These are phyloP conservation scores for Coniochaeta hoffmannii DNA, from an alignment of 2,329 filamentous ascomycete genomes.

Conservation along the genomic window DNA sequence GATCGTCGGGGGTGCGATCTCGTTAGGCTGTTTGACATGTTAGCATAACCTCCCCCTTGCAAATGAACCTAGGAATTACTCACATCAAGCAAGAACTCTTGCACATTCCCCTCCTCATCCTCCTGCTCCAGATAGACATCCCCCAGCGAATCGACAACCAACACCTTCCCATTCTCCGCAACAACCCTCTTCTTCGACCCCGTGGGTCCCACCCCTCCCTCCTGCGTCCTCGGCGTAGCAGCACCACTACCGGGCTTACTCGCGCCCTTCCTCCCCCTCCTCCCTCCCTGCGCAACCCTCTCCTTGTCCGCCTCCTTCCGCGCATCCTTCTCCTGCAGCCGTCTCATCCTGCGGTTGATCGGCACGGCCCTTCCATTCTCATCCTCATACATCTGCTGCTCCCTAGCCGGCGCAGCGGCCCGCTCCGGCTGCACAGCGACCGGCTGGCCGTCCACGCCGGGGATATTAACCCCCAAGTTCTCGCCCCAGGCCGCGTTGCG, in stretches of 20 bases:
- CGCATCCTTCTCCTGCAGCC: slow-evolving; percentile 79
- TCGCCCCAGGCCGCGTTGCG: slow-evolving; percentile 86
- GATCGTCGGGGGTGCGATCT: slow-evolving; percentile 70
- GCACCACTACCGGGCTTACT: slow-evolving; percentile 31
- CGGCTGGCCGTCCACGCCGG: slow-evolving; percentile 47
- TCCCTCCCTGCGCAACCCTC: slow-evolving; percentile 20
- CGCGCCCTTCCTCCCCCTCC: slow-evolving; percentile 26
- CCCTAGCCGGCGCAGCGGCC: slow-evolving; percentile 29
- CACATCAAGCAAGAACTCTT: slow-evolving; percentile 84
- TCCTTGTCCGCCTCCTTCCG: slow-evolving; percentile 62
- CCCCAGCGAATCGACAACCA: slow-evolving; percentile 85
- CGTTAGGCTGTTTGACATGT: slow-evolving; percentile 53
- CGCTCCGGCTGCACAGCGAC: slow-evolving; percentile 15
- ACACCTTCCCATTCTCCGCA: slow-evolving; percentile 89
- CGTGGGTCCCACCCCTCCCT: slow-evolving; percentile 46
- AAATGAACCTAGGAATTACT: slow-evolving; percentile 28
- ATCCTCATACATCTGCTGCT: slow-evolving; percentile 32
- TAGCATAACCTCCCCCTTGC: slow-evolving; percentile 9
- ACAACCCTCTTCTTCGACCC: slow-evolving; percentile 81
- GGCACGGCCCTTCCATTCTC: slow-evolving; percentile 43
- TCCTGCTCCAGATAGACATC: slow-evolving; percentile 94
- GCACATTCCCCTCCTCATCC: slow-evolving; percentile 74
- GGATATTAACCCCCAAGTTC: slow-evolving; percentile 56
- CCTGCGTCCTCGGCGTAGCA: slow-evolving; percentile 43
- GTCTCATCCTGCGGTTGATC: slow-evolving; percentile 79